Conservation (phyloP, 2,329 filamentous ascomycete species). For the Penicillium sp. region DNA sequence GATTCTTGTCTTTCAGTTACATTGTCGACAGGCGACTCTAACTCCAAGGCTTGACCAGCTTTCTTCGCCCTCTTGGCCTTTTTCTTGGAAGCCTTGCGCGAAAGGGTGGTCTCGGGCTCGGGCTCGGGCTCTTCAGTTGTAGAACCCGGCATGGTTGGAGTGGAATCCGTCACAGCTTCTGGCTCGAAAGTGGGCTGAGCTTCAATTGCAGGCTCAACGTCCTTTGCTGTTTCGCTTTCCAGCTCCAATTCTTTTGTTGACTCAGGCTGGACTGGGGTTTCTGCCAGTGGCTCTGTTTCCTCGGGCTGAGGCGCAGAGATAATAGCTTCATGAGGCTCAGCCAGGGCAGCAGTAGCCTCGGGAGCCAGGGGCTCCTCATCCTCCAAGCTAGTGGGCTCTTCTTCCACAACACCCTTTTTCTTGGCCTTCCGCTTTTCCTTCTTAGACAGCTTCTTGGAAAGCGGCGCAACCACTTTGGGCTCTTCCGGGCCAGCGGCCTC, state of each 20-base stretch:
- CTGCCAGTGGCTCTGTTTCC: background rate
- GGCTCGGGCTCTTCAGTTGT: constrained; percentile 19
- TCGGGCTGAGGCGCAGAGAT: background rate
- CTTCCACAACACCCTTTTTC: constrained; percentile 22
- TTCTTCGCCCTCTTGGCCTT: constrained; percentile 43
- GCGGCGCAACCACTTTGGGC: constrained; percentile 7
- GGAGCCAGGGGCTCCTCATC: constrained; percentile 1
- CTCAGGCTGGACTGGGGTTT: constrained; percentile 3
- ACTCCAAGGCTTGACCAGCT: constrained; percentile 16
- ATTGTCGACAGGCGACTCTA: constrained; percentile 11
- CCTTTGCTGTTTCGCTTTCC: constrained; percentile 9
- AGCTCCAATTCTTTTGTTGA: background rate
- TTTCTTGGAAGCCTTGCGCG: constrained; percentile 41
- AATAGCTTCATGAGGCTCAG: constrained; percentile 3
- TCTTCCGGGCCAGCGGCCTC: constrained; percentile 7
- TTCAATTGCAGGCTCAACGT: constrained; percentile 9
- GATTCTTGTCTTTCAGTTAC: constrained; percentile 11
- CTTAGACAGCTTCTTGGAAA: constrained; percentile 31
- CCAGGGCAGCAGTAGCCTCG: background rate
- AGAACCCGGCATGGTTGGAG: background rate
- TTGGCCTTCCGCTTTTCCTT: constrained; percentile 35
- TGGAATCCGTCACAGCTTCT: constrained; percentile 2
- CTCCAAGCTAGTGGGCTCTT: background rate
- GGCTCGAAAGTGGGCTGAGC: constrained; percentile 6
- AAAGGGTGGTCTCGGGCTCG: constrained; percentile 23